A percentile compares a stretch with the other conserved stretches of the same genome.
phyloP scores from a whole-genome alignment of 441 rosid species.

The Cnidoscolus chayamansa region DNA sequence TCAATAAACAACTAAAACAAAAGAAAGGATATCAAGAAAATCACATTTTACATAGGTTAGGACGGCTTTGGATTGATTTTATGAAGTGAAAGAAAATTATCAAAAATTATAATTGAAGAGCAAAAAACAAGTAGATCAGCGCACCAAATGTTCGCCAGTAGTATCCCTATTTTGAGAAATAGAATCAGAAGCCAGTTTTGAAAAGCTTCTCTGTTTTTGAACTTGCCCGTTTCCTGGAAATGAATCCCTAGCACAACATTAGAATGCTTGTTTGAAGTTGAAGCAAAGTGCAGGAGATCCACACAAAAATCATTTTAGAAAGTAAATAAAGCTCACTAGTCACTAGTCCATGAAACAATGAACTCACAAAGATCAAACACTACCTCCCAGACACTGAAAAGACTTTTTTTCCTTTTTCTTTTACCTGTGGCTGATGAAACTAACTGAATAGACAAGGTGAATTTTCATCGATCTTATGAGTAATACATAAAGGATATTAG shows the following conservation, averaged over 20 bases:
- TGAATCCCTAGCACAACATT: slow-evolving; percentile 28
- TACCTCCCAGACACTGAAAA: not conserved
- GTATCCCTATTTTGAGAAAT: slow-evolving; percentile 41
- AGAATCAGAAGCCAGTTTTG: slow-evolving; percentile 50
- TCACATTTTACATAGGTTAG: not conserved
- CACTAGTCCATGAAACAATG: not conserved
- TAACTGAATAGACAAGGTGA: not conserved
- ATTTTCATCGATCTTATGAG: not conserved
- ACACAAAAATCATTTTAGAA: not conserved
- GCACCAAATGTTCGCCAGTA: slow-evolving; percentile 54
- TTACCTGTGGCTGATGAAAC: not conserved
- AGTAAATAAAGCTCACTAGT: slow-evolving; percentile 4
- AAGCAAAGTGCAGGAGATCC: slow-evolving; percentile 10
- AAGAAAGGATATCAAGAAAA: not conserved
- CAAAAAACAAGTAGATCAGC: slow-evolving; percentile 24
- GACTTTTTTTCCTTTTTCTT: not conserved
- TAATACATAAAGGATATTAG: not conserved
- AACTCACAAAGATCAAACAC: not conserved
- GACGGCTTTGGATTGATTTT: not conserved
- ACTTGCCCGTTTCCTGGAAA: slow-evolving; percentile 57
- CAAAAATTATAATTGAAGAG: slow-evolving; percentile 12
- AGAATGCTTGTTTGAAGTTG: slow-evolving; percentile 23
- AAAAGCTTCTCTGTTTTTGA: slow-evolving; percentile 35
- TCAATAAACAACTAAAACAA: slow-evolving; percentile 10
- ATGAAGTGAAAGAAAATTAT: slow-evolving; percentile 6